These are phyloP conservation scores for Trichoderma endophyticum DNA, from an alignment of 2,329 filamentous ascomycete species.

Conservation along the genomic window DNA sequence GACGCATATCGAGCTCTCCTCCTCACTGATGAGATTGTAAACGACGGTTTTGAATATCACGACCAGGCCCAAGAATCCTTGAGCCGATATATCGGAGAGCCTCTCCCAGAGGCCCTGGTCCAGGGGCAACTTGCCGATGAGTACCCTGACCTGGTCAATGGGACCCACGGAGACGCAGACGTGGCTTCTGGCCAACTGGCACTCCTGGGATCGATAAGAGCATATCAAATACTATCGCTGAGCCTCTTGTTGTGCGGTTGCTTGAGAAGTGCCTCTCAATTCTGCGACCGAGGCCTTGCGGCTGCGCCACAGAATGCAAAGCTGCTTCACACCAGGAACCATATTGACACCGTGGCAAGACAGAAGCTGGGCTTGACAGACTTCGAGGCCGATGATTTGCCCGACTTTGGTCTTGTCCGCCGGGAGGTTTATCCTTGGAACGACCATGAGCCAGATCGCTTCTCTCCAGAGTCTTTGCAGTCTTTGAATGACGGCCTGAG, in stretches of 20 bases:
- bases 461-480: constrained; percentile 63
- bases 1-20: constrained; percentile 91
- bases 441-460: constrained; percentile 64
- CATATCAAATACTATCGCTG: constrained; percentile 57
- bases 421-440: constrained; percentile 71
- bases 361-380: constrained; percentile 45
- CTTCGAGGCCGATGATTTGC: constrained; percentile 55
- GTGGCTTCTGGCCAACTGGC: constrained; percentile 42
- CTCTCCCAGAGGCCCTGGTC: constrained; percentile 45
- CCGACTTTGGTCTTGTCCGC: constrained; percentile 67
- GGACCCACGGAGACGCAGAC: constrained; percentile 34
- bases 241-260: constrained; percentile 64
- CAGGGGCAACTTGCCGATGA: constrained; percentile 41
- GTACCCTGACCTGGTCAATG: constrained; percentile 32
- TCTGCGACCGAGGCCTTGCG: constrained; percentile 60
- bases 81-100: constrained; percentile 31
- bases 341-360: constrained; percentile 52
- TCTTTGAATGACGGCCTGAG: constrained; percentile 69
- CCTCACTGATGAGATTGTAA: constrained; percentile 73
- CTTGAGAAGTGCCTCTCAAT: constrained; percentile 63
- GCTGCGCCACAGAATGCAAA: constrained; percentile 53
- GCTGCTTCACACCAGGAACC: constrained; percentile 51
- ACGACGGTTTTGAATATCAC: constrained; percentile 81
- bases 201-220: constrained; percentile 50
- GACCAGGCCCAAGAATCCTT: constrained; percentile 59